Percentiles rank a stretch among this genome's conserved stretches.
Evolutionary conservation across 164 flowering plant genomes (phyloP).

Genomic region (Akebia trifoliata): DNA sequence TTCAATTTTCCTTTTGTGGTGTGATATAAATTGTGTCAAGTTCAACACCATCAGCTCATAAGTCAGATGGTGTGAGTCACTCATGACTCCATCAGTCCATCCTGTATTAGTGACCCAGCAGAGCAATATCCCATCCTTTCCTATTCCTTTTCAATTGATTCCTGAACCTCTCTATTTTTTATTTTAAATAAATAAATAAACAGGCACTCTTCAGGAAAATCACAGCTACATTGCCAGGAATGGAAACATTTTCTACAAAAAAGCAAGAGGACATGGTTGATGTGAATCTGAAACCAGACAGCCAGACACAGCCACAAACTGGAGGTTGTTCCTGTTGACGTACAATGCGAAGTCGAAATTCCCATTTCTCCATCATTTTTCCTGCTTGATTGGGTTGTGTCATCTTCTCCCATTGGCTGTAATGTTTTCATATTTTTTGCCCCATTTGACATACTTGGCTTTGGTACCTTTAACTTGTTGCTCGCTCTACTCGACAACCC

Average conservation of each 20-base stretch:
- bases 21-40: too few relatives aligned
- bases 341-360: background rate
- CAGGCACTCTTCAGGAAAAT: slow-evolving; percentile 80
- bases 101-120: too few relatives aligned
- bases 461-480: background rate
- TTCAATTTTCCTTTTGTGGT: too few relatives aligned
- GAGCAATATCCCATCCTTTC: too few relatives aligned
- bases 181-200: too few relatives aligned
- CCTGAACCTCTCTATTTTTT: too few relatives aligned
- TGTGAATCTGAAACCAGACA: slow-evolving; percentile 58
- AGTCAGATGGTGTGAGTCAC: too few relatives aligned
- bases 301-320: slow-evolving; percentile 38
- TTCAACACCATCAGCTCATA: too few relatives aligned
- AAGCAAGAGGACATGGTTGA: slow-evolving; percentile 84
- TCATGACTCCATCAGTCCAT: too few relatives aligned
- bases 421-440: slow-evolving; percentile 13
- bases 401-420: slow-evolving; percentile 5
- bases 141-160: background rate
- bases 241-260: slow-evolving; percentile 69
- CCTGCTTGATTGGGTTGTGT: slow-evolving; percentile 3
- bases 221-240: slow-evolving; percentile 82
- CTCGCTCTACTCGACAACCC: too few relatives aligned
- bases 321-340: slow-evolving; percentile 67
- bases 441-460: background rate
- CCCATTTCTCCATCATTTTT: background rate